phyloP scores from a whole-genome alignment of 1,139 yeast species.

The Diutina siamensis region DNA sequence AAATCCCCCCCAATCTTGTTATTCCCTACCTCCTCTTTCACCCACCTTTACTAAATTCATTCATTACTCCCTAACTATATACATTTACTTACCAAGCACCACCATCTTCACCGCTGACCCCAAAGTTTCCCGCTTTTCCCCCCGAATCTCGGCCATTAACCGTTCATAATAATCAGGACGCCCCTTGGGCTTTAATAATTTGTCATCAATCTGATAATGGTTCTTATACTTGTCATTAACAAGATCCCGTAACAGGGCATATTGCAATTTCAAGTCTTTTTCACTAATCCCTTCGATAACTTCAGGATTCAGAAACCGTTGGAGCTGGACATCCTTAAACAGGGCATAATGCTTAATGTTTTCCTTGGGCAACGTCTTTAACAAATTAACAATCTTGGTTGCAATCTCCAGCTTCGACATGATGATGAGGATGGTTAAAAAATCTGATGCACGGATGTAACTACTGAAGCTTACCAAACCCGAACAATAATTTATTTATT shows the following conservation, averaged over 20 bases:
- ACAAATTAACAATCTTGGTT: conserved; percentile 26
- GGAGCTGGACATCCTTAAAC: conserved; percentile 54
- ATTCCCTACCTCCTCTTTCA: too few relatives aligned
- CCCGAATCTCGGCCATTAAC: conserved; percentile 57
- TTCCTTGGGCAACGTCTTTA: conserved; percentile 49
- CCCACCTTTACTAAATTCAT: too few relatives aligned
- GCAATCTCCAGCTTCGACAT: conserved; percentile 15
- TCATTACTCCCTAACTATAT: neutral
- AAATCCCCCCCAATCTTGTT: too few relatives aligned
- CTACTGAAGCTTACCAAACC: too few relatives aligned
- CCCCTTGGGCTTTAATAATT: conserved; percentile 66
- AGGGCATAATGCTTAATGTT: conserved; percentile 55
- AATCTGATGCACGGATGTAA: neutral
- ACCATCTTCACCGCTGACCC: conserved; percentile 58
- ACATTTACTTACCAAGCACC: conserved; percentile 12
- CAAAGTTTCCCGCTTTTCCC: conserved; percentile 61
- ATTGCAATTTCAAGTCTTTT: conserved; percentile 47
- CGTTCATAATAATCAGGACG: conserved; percentile 71
- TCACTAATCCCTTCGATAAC: conserved; percentile 22
- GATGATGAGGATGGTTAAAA: neutral
- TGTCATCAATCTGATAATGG: conserved; percentile 53
- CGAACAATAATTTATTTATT: too few relatives aligned
- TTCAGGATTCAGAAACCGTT: conserved; percentile 27
- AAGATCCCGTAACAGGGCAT: conserved; percentile 44
- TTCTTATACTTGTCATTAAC: conserved; percentile 51